Percentiles rank a stretch among this genome's conserved stretches.
phyloP scores from a whole-genome alignment of 2,329 filamentous ascomycete species.

The Thermoascus crustaceus region DNA sequence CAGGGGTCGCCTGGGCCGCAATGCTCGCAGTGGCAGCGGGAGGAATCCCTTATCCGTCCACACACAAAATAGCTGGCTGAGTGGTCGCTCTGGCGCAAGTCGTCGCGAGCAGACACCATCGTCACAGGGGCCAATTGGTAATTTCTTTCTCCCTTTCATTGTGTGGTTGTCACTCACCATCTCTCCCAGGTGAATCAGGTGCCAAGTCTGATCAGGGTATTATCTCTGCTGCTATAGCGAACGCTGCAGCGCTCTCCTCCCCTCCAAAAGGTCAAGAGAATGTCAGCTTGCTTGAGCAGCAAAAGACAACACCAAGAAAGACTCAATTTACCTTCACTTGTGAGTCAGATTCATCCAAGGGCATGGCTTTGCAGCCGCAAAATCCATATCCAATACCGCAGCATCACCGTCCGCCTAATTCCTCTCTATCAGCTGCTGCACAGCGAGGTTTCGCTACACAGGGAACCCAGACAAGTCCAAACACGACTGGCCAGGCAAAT shows the following conservation, averaged over 20 bases:
- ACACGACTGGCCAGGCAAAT: constrained; percentile 30
- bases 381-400: constrained; percentile 35
- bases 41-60: constrained; percentile 57
- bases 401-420: constrained; percentile 23
- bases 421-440: constrained; percentile 24
- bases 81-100: constrained; percentile 41
- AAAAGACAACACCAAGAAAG: constrained; percentile 61
- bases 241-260: constrained; percentile 62
- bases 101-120: constrained; percentile 40
- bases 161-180: constrained; percentile 17
- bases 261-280: constrained; percentile 64
- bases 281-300: constrained; percentile 66
- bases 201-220: constrained; percentile 59
- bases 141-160: constrained; percentile 5
- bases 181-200: constrained; percentile 29
- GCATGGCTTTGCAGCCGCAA: constrained; percentile 65
- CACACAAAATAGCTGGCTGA: constrained; percentile 48
- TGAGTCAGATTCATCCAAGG: constrained; percentile 76
- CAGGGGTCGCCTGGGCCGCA: constrained; percentile 71
- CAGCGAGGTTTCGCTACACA: constrained; percentile 43
- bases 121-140: constrained; percentile 33
- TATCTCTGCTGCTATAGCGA: constrained; percentile 86
- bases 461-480: constrained; percentile 49
- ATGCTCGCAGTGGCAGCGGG: constrained; percentile 42
- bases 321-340: constrained; percentile 96